Base-by-base conservation (phyloP, 2,329 filamentous ascomycete genomes). In the Elsinoe fawcettii region DNA sequence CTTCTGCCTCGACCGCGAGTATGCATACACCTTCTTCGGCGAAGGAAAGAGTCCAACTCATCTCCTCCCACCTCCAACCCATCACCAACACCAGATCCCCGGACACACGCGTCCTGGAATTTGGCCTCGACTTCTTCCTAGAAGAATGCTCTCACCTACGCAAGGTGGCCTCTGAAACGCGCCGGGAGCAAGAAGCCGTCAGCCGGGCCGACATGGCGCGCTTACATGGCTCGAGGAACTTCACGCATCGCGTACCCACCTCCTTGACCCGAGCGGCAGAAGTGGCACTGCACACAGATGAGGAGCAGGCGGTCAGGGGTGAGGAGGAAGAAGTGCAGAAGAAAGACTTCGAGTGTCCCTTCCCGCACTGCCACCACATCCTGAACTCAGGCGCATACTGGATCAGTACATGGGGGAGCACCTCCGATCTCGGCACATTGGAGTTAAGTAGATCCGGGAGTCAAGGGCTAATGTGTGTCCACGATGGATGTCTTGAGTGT, bases 401-500 rank as follows among this genome's bases (percentile, higher is more conserved):
- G 36, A 34, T 55, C 53, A 30, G 16, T 5, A 43, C 32, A 18
- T 32, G 37, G 53, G 53, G 23, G 14, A 55, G 18, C 16, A 14
- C 32, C 9, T 16, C 23, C 11, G 51, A 54, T 34, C 22, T 54
- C 2, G 20, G 51, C 16, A 37, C 51, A 18, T 9, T 54, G 30
- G 36, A 37, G 12, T 32, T 51, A 1, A 25, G 25, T 2, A 23
- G 46, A 11, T 37, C 32, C 2, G 51, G 51, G 2, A 32, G 7
- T 5, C 34, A 47, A 6, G 37, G 47, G 7, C 36, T 61, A 2
- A 43, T 41, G 23, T 67, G 66, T 47, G 61, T 63, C 23, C 66
- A 68, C 39, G 58, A 56, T 8, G 60, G 61, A 18, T 67, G 65
- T 43, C 47, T 55, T 3, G 60, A 51, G n/a, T 49, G 56, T 22